These are phyloP conservation scores for Ustulina deusta DNA, from an alignment of 2,329 filamentous ascomycete genomes.

Conservation along the genomic window DNA sequence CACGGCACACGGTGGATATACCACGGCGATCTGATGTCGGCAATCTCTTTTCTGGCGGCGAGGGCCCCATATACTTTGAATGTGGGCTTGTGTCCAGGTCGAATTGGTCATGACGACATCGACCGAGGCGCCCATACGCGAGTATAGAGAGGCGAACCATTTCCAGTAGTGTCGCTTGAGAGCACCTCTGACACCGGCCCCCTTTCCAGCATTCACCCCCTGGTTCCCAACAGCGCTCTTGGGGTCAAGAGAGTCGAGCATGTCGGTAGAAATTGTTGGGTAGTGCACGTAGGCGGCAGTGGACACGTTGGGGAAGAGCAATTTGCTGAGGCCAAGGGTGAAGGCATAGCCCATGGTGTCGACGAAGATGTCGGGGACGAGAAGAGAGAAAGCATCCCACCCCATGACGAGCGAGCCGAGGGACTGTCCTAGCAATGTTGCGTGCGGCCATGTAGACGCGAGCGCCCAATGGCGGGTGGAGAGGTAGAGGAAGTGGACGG, in stretches of 20 bases:
- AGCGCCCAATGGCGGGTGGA: conserved; percentile 88
- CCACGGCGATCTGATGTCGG: conserved; percentile 72
- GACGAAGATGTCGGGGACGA: conserved; percentile 93
- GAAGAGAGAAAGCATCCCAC: conserved; percentile 91
- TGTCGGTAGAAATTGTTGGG: conserved; percentile 97
- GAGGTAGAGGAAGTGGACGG: conserved; percentile 89
- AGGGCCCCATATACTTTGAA: conserved; percentile 82
- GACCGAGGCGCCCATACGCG: conserved; percentile 82
- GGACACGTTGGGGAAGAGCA: conserved; percentile 82
- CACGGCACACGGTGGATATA: conserved; percentile 94
- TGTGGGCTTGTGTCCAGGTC: conserved; percentile 89
- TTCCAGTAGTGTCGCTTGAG: conserved; percentile 88
- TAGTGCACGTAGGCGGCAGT: conserved; percentile 98
- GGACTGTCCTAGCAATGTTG: conserved; percentile 94
- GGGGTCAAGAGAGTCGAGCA: conserved; percentile 86
- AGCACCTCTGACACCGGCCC: conserved; percentile 75
- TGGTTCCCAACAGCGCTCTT: conserved; percentile 67
- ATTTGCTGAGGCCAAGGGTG: conserved; percentile 82
- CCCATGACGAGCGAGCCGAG: conserved; percentile 87
- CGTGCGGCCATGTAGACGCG: conserved; percentile 86
- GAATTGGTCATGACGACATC: conserved; percentile 99
- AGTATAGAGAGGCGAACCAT: conserved; percentile 84
- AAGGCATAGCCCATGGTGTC: conserved; percentile 99
- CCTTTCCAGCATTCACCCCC: conserved; percentile 87
- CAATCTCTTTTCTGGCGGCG: conserved; percentile 60